Conservation (phyloP, 2,329 filamentous ascomycete genomes). For the Conoideocrella luteorostrata region DNA sequence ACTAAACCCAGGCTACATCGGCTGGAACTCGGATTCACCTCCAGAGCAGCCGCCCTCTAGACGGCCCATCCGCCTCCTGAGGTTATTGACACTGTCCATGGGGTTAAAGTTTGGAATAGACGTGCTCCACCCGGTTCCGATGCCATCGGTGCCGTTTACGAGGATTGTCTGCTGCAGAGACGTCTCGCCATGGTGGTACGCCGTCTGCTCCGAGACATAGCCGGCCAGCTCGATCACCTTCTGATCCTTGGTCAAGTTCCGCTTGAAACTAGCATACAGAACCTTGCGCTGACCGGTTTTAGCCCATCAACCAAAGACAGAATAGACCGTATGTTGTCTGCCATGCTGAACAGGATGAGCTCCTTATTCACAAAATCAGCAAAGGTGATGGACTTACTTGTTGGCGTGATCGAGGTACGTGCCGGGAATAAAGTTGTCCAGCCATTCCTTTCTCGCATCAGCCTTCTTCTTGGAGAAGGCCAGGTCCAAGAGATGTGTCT, state of each 20-base stretch:
- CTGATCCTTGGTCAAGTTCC: conserved; percentile 86
- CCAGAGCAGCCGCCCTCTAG: conserved; percentile 51
- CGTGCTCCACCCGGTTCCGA: conserved; percentile 97
- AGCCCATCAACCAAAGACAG: conserved; percentile 91
- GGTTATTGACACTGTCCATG: conserved; percentile 78
- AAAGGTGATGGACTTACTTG: conserved; percentile 74
- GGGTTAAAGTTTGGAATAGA: conserved; percentile 96
- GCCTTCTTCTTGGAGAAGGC: conserved; percentile 99
- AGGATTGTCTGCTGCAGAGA: conserved; percentile 95
- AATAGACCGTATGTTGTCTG: conserved; percentile 94
- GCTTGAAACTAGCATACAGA: conserved; percentile 86
- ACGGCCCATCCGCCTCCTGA: conserved; percentile 78
- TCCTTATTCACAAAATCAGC: conserved; percentile 96
- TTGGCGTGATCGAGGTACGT: conserved; percentile 85
- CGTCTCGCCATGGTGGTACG: conserved; percentile 90
- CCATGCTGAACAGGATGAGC: conserved; percentile 97
- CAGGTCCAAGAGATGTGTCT: conserved; percentile 81
- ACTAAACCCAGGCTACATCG: conserved; percentile 95
- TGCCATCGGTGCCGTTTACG: conserved; percentile 94
- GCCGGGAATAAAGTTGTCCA: conserved; percentile 86
- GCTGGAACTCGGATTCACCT: conserved; percentile 59
- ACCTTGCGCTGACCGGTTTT: conserved; percentile 96
- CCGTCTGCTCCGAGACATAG: conserved; percentile 83
- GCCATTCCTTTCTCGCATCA: conserved; percentile 95
- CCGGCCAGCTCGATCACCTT: conserved; percentile 95